Evolutionary conservation across 2,329 filamentous ascomycete genomes (phyloP).

Genomic region (Arthroderma sp.): DNA sequence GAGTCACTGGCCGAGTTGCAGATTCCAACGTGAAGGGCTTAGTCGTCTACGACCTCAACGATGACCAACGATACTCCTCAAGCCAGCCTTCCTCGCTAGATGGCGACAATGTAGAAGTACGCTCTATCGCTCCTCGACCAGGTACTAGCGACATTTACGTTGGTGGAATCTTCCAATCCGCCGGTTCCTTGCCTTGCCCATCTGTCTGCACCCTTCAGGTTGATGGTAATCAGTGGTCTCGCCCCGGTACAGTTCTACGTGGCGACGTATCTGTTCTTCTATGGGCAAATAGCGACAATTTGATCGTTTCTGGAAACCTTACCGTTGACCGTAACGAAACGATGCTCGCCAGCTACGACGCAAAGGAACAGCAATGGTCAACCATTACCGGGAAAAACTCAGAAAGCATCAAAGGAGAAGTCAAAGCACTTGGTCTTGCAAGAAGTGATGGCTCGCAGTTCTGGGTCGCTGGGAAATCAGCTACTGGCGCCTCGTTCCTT

Average conservation of each 20-base stretch:
- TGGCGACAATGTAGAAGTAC: constrained; percentile 60
- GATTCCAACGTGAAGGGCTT: constrained; percentile 57
- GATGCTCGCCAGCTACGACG: constrained; percentile 62
- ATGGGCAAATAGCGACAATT: constrained; percentile 60
- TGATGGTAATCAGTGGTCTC: constrained; percentile 61
- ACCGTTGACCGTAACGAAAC: constrained; percentile 53
- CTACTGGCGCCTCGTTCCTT: constrained; percentile 60
- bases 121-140: constrained; percentile 61
- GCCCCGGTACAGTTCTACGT: constrained; percentile 58
- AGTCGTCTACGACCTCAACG: constrained; percentile 63
- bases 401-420: constrained; percentile 58
- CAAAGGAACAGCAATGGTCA: constrained; percentile 54
- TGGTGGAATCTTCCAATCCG: constrained; percentile 70
- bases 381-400: constrained; percentile 45
- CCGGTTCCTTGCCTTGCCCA: constrained; percentile 70
- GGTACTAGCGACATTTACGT: constrained; percentile 66
- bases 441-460: constrained; percentile 58
- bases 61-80: constrained; percentile 44
- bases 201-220: constrained; percentile 71
- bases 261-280: constrained; percentile 61
- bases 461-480: constrained; percentile 66
- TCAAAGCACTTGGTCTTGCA: constrained; percentile 64
- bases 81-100: constrained; percentile 64
- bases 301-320: constrained; percentile 70
- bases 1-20: constrained; percentile 58